phyloP scores from a whole-genome alignment of 345 rosid species.

The Garcia nutans region DNA sequence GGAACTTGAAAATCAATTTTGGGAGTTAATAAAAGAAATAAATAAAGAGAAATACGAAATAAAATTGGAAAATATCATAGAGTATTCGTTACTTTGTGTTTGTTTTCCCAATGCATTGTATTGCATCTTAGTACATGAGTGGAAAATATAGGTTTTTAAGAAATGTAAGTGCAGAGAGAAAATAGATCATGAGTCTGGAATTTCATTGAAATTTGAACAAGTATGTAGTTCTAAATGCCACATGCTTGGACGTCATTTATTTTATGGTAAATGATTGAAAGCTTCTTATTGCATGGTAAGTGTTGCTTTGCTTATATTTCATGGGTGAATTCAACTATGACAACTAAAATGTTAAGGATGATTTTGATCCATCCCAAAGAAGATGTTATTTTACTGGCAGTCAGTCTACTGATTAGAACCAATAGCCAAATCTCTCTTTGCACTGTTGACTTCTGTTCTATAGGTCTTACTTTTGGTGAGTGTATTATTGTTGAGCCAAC shows the following conservation, averaged over 20 bases:
- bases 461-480: not conserved
- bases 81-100: not conserved
- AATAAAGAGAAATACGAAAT: not conserved
- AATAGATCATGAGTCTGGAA: no score
- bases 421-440: not conserved
- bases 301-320: no score
- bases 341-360: not conserved
- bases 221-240: no score
- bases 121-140: not conserved
- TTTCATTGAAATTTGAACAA: not conserved
- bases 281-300: no score
- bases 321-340: no score
- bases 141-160: not conserved
- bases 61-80: not conserved
- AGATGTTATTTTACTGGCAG: not conserved
- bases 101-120: not conserved
- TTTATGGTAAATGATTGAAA: no score
- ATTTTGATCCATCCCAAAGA: not conserved
- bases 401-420: not conserved
- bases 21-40: not conserved
- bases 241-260: not conserved
- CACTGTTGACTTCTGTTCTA: not conserved
- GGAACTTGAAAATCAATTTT: not conserved
- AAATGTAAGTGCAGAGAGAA: not conserved
- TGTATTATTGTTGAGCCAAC: not conserved